A percentile compares a stretch with the other conserved stretches of the same genome.
phyloP scores from a whole-genome alignment of 345 rosid genomes.

The Capsella bursapastoris region DNA sequence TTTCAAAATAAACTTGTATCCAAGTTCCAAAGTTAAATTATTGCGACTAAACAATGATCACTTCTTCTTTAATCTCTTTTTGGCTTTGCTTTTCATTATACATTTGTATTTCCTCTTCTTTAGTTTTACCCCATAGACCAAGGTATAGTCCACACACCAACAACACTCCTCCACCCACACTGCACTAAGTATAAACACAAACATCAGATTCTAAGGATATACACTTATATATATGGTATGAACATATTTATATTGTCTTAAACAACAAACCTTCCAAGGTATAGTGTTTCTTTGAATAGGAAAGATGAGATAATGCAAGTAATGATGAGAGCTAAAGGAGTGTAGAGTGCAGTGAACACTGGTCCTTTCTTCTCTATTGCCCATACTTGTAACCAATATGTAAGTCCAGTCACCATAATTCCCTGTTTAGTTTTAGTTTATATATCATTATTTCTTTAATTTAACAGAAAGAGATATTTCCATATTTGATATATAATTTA shows the following conservation, averaged over 20 bases:
- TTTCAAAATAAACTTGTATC: too few relatives aligned
- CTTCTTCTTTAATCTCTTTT: slow-evolving; percentile 44
- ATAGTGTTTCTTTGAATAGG: slow-evolving; percentile 70
- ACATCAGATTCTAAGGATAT: neutral
- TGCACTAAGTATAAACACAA: slow-evolving; percentile 42
- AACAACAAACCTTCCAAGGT: slow-evolving; percentile 66
- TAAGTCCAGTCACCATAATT: slow-evolving; percentile 63
- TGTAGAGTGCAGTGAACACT: slow-evolving; percentile 74
- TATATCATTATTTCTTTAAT: neutral
- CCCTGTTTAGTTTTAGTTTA: slow-evolving; percentile 56
- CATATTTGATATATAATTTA: neutral
- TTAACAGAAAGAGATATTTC: too few relatives aligned
- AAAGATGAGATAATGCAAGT: slow-evolving; percentile 70
- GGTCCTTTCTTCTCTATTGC: slow-evolving; percentile 86
- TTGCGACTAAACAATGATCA: slow-evolving; percentile 13
- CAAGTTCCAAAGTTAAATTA: neutral
- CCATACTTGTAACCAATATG: slow-evolving; percentile 93
- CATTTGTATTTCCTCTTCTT: slow-evolving; percentile 47
- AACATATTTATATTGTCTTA: too few relatives aligned
- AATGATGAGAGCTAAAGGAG: slow-evolving; percentile 79
- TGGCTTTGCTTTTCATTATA: slow-evolving; percentile 38
- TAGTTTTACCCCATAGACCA: slow-evolving; percentile 85
- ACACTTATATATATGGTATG: too few relatives aligned
- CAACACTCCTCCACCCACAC: slow-evolving; percentile 71
- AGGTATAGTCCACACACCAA: slow-evolving; percentile 78